A percentile compares a stretch with the other conserved stretches of the same genome.
Conservation (phyloP, 306 rosid species). For the Cercis canadensis region DNA sequence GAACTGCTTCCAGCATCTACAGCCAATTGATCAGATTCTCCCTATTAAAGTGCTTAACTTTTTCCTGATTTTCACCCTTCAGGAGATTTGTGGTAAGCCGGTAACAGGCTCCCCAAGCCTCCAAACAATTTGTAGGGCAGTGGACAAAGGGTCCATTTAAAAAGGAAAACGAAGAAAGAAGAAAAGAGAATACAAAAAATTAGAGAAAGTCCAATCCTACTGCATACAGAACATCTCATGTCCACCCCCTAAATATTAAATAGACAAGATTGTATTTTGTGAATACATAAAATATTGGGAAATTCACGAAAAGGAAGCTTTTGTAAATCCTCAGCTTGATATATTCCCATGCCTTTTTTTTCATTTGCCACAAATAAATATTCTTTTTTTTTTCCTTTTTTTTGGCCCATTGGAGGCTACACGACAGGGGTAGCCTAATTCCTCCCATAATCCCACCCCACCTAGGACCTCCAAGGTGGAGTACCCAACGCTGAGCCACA, state of each 20-base stretch:
- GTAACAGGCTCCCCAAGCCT: conserved; percentile 2
- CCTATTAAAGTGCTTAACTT: background rate
- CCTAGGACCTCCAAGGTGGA: too few species aligned
- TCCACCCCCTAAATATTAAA: background rate
- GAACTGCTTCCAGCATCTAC: background rate
- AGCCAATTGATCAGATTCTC: background rate
- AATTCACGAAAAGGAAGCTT: conserved; percentile 15
- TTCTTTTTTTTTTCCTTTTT: too few species aligned
- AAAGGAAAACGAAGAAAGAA: background rate
- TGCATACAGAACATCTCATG: background rate
- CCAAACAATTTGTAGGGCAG: conserved; percentile 1
- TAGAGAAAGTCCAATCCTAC: conserved; percentile 1
- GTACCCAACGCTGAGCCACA: too few species aligned
- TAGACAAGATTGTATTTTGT: background rate
- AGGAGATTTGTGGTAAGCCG: background rate
- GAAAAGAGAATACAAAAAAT: conserved; percentile 1
- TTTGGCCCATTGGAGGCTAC: too few species aligned
- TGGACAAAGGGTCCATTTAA: background rate
- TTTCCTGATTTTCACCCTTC: background rate
- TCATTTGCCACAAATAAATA: background rate
- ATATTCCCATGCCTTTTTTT: background rate
- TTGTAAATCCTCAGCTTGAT: background rate
- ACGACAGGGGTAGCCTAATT: too few species aligned
- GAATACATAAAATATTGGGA: conserved; percentile 3
- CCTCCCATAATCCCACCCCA: too few species aligned